These are phyloP conservation scores for Echinochloa phyllopogon DNA, from an alignment of 176 grass and related monocot species.

Conservation along the genomic window DNA sequence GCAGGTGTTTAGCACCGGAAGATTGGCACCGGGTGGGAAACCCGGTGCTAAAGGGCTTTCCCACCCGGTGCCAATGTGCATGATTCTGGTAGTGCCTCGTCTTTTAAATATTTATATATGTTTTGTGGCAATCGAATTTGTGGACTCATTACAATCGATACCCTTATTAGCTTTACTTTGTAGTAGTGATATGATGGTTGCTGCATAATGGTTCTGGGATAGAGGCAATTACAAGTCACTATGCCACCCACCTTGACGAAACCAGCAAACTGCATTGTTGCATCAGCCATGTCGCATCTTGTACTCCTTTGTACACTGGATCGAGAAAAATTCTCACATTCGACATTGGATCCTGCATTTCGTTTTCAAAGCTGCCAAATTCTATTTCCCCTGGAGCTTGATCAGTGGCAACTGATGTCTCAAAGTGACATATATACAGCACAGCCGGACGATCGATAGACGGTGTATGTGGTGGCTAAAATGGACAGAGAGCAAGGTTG, in stretches of 20 bases:
- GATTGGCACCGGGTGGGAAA: too few species aligned
- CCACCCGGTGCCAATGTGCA: too few species aligned
- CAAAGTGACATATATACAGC: conserved; percentile 42
- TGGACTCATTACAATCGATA: not conserved
- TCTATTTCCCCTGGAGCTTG: not conserved
- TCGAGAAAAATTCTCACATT: conserved; percentile 3
- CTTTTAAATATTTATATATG: not conserved
- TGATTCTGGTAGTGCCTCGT: too few species aligned
- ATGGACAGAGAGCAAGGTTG: conserved; percentile 21
- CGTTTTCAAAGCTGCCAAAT: not conserved
- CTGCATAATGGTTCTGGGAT: not conserved
- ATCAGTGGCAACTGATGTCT: not conserved
- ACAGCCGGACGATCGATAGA: not conserved
- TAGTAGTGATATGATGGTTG: not conserved
- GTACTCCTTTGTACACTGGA: not conserved
- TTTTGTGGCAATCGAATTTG: not conserved
- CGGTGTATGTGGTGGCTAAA: not conserved
- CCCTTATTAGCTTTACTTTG: not conserved
- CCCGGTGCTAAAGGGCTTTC: too few species aligned
- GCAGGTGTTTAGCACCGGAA: too few species aligned
- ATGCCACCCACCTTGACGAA: not conserved
- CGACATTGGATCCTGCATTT: not conserved
- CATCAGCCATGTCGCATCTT: not conserved
- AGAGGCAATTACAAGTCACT: not conserved
- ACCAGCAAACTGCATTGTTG: not conserved